Evolutionary conservation across 2,329 filamentous ascomycete species (phyloP).

Genomic region (Exophiala dermatitidis): DNA sequence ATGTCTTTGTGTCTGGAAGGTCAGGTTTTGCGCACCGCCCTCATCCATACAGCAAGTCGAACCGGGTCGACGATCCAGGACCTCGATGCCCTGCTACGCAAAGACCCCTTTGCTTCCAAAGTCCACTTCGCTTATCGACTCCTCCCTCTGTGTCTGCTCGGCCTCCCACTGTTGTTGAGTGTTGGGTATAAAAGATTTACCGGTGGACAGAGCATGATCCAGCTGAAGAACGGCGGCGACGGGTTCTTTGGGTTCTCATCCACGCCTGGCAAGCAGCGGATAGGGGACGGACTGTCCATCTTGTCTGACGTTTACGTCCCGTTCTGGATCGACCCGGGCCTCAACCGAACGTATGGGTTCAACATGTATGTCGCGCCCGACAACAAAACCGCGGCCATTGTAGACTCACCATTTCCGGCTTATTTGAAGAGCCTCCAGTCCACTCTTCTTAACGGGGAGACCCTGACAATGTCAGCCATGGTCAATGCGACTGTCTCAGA

Average conservation of each 20-base stretch:
- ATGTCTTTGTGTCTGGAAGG: constrained; percentile 16
- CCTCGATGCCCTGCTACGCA: constrained; percentile 14
- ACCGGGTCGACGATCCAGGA: constrained; percentile 12
- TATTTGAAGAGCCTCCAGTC: constrained; percentile 10
- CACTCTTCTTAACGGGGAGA: constrained; percentile 8
- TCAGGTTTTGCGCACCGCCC: constrained; percentile 6
- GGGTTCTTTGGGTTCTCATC: constrained; percentile 14
- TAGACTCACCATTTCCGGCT: constrained; percentile 16
- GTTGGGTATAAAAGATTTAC: constrained; percentile 11
- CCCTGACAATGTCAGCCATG: constrained; percentile 5
- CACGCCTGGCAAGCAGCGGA: constrained; percentile 18
- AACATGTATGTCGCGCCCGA: constrained; percentile 16
- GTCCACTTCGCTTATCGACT: constrained; percentile 3
- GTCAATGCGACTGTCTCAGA: constrained; percentile 21
- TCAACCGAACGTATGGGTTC: constrained; percentile 17
- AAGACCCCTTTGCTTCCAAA: constrained; percentile 9
- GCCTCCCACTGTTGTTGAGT: constrained; percentile 7
- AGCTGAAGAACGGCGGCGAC: constrained; percentile 2
- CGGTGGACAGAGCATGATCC: not conserved
- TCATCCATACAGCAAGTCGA: constrained; percentile 6
- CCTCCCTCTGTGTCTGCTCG: constrained; percentile 1
- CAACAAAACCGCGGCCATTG: constrained; percentile 14
- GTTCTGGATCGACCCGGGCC: constrained; percentile 15
- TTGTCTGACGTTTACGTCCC: constrained; percentile 15
- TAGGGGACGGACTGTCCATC: constrained; percentile 18